Evolutionary conservation across 441 rosid species (phyloP).

Genomic region (Adansonia madagascariensis): DNA sequence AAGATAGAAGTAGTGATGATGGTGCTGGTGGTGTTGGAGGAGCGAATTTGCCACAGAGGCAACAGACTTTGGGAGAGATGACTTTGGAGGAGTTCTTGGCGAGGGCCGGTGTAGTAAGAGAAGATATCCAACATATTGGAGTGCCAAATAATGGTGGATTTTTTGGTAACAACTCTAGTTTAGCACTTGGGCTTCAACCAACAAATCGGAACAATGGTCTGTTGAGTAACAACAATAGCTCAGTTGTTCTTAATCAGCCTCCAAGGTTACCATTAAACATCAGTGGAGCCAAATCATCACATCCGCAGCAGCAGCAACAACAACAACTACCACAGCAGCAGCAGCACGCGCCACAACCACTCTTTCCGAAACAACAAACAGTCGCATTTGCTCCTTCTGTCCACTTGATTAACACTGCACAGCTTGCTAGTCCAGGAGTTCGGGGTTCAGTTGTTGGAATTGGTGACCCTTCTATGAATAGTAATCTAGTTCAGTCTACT

Average conservation of each 20-base stretch:
- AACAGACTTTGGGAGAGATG: constrained; percentile 70
- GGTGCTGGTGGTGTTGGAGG: constrained; percentile 27
- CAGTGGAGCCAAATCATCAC: constrained; percentile 45
- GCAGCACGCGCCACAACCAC: constrained; percentile 42
- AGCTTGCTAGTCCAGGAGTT: constrained; percentile 47
- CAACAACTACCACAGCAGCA: constrained; percentile 26
- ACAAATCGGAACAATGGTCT: constrained; percentile 47
- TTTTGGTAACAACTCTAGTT: constrained; percentile 41
- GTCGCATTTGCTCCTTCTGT: constrained; percentile 49
- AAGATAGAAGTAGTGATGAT: constrained; percentile 25
- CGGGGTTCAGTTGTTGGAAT: constrained; percentile 51
- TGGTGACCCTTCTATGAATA: constrained; percentile 47
- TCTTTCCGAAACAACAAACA: constrained; percentile 57
- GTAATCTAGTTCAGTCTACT: constrained; percentile 50
- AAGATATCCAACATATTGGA: constrained; percentile 49
- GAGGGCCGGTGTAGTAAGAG: constrained; percentile 66
- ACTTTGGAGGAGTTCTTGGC: constrained; percentile 73
- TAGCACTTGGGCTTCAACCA: constrained; percentile 55
- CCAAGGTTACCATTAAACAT: constrained; percentile 50
- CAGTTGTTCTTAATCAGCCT: constrained; percentile 48
- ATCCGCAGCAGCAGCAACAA: constrained; percentile 43
- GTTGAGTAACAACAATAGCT: constrained; percentile 41
- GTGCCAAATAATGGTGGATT: constrained; percentile 38
- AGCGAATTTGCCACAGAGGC: constrained; percentile 50
- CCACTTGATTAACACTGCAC: constrained; percentile 39